Evolutionary conservation across 345 rosid genomes (phyloP).

Genomic region (Eutrema heterophyllum): DNA sequence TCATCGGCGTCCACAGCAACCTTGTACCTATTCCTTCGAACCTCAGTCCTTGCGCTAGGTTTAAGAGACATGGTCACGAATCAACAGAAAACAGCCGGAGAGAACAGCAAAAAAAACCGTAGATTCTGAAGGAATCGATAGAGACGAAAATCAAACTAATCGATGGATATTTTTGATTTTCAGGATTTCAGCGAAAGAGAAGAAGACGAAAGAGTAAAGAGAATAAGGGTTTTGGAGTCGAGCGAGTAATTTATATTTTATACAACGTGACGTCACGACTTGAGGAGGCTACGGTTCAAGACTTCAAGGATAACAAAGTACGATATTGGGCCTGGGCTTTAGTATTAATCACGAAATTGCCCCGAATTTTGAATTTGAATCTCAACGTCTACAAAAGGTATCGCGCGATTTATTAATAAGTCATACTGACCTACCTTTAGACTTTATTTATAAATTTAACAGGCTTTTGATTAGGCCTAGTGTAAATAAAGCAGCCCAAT

Average conservation of each 20-base stretch:
- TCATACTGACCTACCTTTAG: too few relatives aligned
- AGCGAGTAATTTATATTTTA: constrained; percentile 14
- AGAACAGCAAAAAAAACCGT: neutral
- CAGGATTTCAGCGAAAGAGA: too few relatives aligned
- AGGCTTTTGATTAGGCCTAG: too few relatives aligned
- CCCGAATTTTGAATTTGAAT: constrained; percentile 37
- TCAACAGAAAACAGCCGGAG: neutral
- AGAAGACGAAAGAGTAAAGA: neutral
- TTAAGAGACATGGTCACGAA: constrained; percentile 45
- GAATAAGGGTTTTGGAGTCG: constrained; percentile 23
- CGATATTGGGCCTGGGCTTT: constrained; percentile 12
- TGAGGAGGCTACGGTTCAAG: neutral
- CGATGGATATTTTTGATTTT: neutral
- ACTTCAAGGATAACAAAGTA: neutral
- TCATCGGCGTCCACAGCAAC: constrained; percentile 69
- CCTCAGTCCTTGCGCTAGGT: constrained; percentile 65
- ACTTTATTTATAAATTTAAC: too few relatives aligned
- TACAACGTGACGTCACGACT: neutral
- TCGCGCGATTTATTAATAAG: neutral
- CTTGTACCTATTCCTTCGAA: constrained; percentile 58
- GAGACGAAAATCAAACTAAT: neutral
- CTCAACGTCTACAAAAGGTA: constrained; percentile 9
- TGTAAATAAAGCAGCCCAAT: too few relatives aligned
- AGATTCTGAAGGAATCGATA: neutral
- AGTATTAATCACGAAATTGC: constrained; percentile 26